phyloP scores from a whole-genome alignment of 2,329 filamentous ascomycete genomes.

The Fusarium sp. region DNA sequence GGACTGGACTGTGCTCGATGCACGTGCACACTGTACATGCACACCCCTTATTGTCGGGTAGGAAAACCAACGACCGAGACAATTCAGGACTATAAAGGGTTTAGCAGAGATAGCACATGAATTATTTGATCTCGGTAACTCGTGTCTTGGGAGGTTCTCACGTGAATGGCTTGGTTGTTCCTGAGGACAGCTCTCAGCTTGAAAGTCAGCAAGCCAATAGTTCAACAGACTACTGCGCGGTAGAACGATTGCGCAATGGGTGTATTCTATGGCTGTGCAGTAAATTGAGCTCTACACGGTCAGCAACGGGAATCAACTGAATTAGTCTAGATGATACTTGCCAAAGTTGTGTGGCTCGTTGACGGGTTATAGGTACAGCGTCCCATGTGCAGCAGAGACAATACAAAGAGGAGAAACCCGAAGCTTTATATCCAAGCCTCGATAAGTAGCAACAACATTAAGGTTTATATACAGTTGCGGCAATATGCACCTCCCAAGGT shows the following conservation, averaged over 20 bases:
- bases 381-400: not conserved
- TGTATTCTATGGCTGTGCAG: not conserved
- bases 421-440: not conserved
- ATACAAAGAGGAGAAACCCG: not conserved
- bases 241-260: not conserved
- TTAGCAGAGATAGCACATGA: not conserved
- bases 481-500: not conserved
- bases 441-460: not conserved
- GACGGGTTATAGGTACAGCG: not conserved
- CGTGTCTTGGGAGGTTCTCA: not conserved
- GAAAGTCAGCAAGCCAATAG: not conserved
- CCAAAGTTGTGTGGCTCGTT: not conserved
- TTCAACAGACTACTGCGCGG: not conserved
- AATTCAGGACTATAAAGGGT: not conserved
- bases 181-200: not conserved
- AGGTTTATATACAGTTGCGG: not conserved
- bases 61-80: not conserved
- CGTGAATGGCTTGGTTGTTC: not conserved
- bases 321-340: not conserved
- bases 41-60: not conserved
- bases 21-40: not conserved
- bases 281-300: not conserved
- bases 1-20: not conserved
- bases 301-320: too few relatives aligned
- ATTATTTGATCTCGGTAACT: not conserved